phyloP scores from a whole-genome alignment of 495 filamentous ascomycete species.

The Pyrenopolyporus hunteri region DNA sequence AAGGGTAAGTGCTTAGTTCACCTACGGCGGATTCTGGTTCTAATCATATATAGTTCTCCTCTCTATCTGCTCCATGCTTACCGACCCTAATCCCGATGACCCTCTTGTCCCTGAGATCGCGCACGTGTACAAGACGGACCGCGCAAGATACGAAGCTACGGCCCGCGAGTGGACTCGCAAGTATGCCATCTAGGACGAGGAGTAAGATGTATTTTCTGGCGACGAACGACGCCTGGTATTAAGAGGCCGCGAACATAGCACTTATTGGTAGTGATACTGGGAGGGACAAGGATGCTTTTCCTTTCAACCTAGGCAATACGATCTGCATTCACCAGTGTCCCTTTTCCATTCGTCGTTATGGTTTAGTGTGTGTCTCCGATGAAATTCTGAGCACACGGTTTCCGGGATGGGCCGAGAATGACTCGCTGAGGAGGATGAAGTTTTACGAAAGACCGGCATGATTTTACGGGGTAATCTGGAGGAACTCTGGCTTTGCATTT shows the following conservation, averaged over 20 bases:
- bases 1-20: conserved; percentile 69
- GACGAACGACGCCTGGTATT: conserved; percentile 8
- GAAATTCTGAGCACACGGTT: conserved; percentile 21
- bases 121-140: conserved; percentile 99
- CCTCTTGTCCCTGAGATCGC: conserved; percentile 98
- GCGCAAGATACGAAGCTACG: conserved; percentile 90
- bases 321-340: conserved; percentile 38
- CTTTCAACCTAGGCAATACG: conserved; percentile 39
- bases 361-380: conserved; percentile 24
- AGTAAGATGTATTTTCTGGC: background rate
- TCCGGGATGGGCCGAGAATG: conserved; percentile 27
- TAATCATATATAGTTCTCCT: conserved; percentile 71
- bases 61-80: conserved; percentile 99
- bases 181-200: conserved; percentile 77
- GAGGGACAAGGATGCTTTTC: conserved; percentile 22
- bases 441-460: conserved; percentile 31
- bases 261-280: conserved; percentile 26
- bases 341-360: conserved; percentile 40
- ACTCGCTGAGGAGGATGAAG: conserved; percentile 20
- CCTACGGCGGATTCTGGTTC: background rate
- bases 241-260: conserved; percentile 24
- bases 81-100: conserved; percentile 98
- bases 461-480: conserved; percentile 26
- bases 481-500: conserved; percentile 25
- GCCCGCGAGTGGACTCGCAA: conserved; percentile 98